Evolutionary conservation across 305 asterid genomes (phyloP).

Genomic region (Fraxinus sp.): DNA sequence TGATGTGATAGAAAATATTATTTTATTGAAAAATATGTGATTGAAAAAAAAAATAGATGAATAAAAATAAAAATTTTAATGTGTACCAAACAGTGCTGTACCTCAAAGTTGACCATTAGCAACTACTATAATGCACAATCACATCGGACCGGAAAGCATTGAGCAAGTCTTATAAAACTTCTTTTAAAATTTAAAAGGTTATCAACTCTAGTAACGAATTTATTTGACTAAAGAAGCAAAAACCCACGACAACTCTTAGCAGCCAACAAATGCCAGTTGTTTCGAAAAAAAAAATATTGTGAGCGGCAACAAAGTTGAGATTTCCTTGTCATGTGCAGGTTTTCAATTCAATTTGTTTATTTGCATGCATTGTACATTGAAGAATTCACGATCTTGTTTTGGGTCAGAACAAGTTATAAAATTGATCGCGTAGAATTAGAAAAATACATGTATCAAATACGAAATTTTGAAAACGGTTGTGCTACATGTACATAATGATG

Average conservation of each 20-base stretch:
- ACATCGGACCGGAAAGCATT: neutral
- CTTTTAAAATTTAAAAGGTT: neutral
- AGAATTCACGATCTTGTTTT: neutral
- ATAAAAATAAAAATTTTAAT: too few species aligned
- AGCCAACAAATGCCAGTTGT: neutral
- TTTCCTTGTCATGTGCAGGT: neutral
- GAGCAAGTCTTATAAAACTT: neutral
- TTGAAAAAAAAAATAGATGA: too few species aligned
- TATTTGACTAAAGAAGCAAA: neutral
- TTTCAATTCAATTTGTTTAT: slow-evolving; percentile 6
- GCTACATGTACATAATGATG: too few species aligned
- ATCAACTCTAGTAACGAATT: neutral
- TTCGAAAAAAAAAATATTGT: neutral
- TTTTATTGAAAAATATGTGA: too few species aligned
- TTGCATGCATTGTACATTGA: neutral
- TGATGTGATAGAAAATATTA: too few species aligned
- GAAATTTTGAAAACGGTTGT: neutral
- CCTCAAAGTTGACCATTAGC: neutral
- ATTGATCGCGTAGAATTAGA: neutral
- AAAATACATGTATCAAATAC: neutral
- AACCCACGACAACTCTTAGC: neutral
- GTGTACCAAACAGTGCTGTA: too few species aligned
- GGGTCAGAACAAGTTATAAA: neutral
- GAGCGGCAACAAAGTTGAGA: neutral
- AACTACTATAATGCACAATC: neutral